phyloP scores from a whole-genome alignment of 2,329 filamentous ascomycete genomes.

The Penicillium griseofulvum region DNA sequence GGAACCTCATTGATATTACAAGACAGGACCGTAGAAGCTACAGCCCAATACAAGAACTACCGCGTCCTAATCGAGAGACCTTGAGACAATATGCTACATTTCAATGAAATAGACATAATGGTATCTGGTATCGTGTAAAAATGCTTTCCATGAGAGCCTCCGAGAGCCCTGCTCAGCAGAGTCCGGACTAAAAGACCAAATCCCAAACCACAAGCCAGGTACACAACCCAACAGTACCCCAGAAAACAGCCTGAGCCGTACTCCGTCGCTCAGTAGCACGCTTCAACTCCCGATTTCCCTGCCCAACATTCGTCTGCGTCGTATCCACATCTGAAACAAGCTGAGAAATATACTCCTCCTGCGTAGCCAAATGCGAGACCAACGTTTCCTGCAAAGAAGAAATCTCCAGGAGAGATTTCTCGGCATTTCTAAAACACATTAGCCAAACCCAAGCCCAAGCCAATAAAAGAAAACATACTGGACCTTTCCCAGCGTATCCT shows the following conservation, averaged over 20 bases:
- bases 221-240: constrained; percentile 73
- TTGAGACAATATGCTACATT: neutral
- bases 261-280: constrained; percentile 71
- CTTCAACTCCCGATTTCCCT: constrained; percentile 88
- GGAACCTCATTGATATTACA: too few relatives aligned
- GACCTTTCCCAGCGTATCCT: constrained; percentile 91
- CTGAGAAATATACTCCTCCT: constrained; percentile 85
- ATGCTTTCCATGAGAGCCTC: neutral
- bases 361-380: constrained; percentile 77
- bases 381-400: constrained; percentile 87
- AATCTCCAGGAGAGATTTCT: constrained; percentile 89
- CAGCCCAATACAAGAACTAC: neutral
- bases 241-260: constrained; percentile 74
- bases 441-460: neutral
- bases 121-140: neutral
- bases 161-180: neutral
- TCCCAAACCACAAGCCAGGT: constrained; percentile 75
- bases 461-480: constrained; percentile 58
- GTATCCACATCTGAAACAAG: constrained; percentile 78
- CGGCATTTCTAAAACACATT: constrained; percentile 64
- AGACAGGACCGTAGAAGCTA: neutral
- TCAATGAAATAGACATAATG: neutral
- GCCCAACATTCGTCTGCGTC: constrained; percentile 81
- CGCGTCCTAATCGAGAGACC: neutral
- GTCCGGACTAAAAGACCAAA: constrained; percentile 53